A percentile compares a stretch with the other conserved stretches of the same genome.
Conservation (phyloP, 1,284 basidiomycete genomes). For the Tranzscheliella williamsii region DNA sequence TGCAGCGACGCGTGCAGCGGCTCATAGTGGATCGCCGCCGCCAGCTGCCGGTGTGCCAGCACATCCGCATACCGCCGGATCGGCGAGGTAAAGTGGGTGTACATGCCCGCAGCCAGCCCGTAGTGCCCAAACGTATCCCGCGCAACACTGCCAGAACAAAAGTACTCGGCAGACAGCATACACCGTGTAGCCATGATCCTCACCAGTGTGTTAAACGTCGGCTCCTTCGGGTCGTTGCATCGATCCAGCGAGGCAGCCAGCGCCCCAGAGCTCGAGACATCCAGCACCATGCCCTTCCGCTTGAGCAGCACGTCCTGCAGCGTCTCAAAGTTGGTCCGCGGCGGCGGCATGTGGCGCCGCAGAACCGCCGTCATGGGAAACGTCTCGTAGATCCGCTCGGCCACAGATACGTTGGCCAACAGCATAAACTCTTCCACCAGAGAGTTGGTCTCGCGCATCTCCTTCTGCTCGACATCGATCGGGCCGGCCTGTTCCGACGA, state of each 20-base stretch:
- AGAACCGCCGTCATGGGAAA: slow-evolving; percentile 96
- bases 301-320: slow-evolving; percentile 89
- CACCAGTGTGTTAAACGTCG: slow-evolving; percentile 91
- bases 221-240: slow-evolving; percentile 71
- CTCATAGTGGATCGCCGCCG: slow-evolving; percentile 83
- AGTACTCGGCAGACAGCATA: slow-evolving; percentile 98
- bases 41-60: slow-evolving; percentile 88
- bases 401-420: slow-evolving; percentile 93
- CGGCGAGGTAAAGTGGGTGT: slow-evolving; percentile 86
- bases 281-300: slow-evolving; percentile 80
- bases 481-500: slow-evolving; percentile 90
- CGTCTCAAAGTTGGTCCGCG: slow-evolving; percentile 91
- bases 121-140: slow-evolving; percentile 95
- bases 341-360: slow-evolving; percentile 89
- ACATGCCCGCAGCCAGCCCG: slow-evolving; percentile 92
- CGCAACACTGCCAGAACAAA: slow-evolving; percentile 89
- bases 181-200: slow-evolving; percentile 99
- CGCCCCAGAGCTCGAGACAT: slow-evolving; percentile 87
- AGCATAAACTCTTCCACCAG: slow-evolving; percentile 99
- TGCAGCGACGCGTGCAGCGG: slow-evolving; percentile 84
- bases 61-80: slow-evolving; percentile 69
- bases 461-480: slow-evolving; percentile 96
- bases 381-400: slow-evolving; percentile 85
- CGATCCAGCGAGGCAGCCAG: slow-evolving; percentile 86
- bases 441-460: slow-evolving; percentile 88